Conservation (phyloP, 805 yeast species). For the Zygosaccharomyces pseudorouxii region DNA sequence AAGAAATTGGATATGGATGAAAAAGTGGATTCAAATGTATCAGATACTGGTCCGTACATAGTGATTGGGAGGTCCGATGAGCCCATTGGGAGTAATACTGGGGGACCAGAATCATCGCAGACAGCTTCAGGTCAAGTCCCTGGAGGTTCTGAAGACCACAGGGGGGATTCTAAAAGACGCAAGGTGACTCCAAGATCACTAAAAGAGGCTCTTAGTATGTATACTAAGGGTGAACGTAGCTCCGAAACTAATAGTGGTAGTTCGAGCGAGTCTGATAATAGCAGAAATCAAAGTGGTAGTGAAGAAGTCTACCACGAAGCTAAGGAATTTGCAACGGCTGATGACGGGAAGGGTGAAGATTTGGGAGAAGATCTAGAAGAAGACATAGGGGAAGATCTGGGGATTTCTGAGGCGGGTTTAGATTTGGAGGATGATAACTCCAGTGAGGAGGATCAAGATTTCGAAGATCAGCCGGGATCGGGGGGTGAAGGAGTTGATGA, state of each 20-base stretch:
- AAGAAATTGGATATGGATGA: conserved; percentile 36
- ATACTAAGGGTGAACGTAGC: conserved; percentile 15
- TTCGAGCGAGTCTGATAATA: conserved; percentile 15
- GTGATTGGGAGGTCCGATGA: conserved; percentile 31
- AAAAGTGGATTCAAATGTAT: conserved; percentile 45
- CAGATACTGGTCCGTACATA: conserved; percentile 48
- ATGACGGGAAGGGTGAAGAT: conserved; percentile 32
- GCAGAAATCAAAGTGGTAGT: conserved; percentile 3
- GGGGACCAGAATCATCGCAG: conserved; percentile 32
- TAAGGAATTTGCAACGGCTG: conserved; percentile 25
- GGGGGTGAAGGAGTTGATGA: conserved; percentile 30
- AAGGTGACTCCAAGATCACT: conserved; percentile 52
- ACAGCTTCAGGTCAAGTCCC: neutral
- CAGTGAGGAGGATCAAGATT: conserved; percentile 31
- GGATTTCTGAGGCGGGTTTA: conserved; percentile 18
- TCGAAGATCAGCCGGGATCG: conserved; percentile 29
- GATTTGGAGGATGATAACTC: conserved; percentile 28
- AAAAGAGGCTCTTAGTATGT: conserved; percentile 43
- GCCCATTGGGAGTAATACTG: conserved; percentile 1
- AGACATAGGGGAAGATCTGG: conserved; percentile 35
- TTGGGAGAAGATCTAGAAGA: conserved; percentile 33
- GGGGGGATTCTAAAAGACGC: conserved; percentile 57
- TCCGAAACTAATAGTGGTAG: conserved; percentile 5
- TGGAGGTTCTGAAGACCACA: conserved; percentile 28
- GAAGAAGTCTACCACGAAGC: conserved; percentile 25